Percentiles rank a stretch among this genome's conserved stretches.
Conservation (phyloP, 83 land plant species). For the Thuja plicata region DNA sequence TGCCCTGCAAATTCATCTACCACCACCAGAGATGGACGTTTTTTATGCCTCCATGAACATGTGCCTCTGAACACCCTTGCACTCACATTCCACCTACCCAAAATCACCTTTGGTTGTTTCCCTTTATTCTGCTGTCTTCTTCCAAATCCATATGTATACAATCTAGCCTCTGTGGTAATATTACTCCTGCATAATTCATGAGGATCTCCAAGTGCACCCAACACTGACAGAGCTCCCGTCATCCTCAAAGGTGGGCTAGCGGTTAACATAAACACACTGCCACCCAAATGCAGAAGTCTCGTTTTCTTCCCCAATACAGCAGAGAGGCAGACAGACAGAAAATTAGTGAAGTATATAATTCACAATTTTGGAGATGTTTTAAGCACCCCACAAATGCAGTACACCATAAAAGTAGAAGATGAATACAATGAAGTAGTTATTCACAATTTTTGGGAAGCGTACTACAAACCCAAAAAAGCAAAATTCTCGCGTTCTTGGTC, state of each 20-base stretch:
- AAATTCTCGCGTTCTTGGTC: not conserved
- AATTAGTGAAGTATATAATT: no score
- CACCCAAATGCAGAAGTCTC: not conserved
- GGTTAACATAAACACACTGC: not conserved
- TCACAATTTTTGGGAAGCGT: not conserved
- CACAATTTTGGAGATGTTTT: no score
- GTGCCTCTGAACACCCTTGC: conserved; percentile 23
- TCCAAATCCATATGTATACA: not conserved
- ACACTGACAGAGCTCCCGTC: conserved; percentile 1
- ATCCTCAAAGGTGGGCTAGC: not conserved
- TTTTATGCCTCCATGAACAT: conserved; percentile 20
- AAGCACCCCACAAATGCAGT: not conserved
- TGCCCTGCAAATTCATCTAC: conserved; percentile 78
- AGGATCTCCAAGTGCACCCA: not conserved
- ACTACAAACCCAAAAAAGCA: not conserved
- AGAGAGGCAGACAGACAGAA: not conserved
- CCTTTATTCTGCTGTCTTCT: not conserved
- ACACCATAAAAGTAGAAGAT: not conserved
- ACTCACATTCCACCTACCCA: conserved; percentile 42
- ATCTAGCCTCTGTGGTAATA: not conserved
- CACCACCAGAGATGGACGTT: conserved; percentile 30
- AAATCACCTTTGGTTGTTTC: conserved; percentile 2
- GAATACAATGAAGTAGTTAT: not conserved
- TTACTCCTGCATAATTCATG: not conserved
- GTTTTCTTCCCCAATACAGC: not conserved